Evolutionary conservation across 768 basidiomycete species (phyloP).

Genomic region (Macrolepiota fuliginosa): DNA sequence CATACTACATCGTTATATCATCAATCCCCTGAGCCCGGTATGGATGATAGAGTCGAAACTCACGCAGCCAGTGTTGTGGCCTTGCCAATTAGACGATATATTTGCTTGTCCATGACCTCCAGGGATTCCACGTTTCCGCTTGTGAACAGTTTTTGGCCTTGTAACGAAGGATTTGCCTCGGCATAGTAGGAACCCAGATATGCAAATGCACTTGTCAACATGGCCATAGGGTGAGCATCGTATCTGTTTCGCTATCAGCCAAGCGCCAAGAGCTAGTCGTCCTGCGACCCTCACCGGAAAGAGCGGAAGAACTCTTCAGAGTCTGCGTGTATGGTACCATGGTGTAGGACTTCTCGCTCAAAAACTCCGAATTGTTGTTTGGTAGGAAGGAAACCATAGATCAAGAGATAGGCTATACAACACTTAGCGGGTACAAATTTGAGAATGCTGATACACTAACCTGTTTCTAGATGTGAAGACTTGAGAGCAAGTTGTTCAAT

Average conservation of each 20-base stretch:
- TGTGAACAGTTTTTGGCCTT: conserved; percentile 83
- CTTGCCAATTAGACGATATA: conserved; percentile 85
- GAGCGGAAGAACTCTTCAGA: conserved; percentile 67
- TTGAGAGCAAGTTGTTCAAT: conserved; percentile 86
- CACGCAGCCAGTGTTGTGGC: conserved; percentile 86
- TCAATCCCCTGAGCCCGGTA: neutral
- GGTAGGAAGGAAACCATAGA: conserved; percentile 81
- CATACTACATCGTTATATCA: conserved; percentile 50
- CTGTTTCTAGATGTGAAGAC: conserved; percentile 76
- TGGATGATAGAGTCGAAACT: conserved; percentile 22
- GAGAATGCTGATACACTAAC: conserved; percentile 21
- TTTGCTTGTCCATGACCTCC: conserved; percentile 87
- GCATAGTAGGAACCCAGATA: conserved; percentile 86
- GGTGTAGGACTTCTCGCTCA: conserved; percentile 75
- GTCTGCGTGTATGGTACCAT: conserved; percentile 65
- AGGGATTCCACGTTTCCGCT: conserved; percentile 65
- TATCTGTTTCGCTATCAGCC: conserved; percentile 48
- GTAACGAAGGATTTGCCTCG: conserved; percentile 86
- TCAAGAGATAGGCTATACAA: conserved; percentile 69
- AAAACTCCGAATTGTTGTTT: conserved; percentile 59
- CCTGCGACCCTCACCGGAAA: conserved; percentile 44
- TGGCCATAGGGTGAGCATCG: conserved; percentile 92
- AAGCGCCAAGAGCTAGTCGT: neutral
- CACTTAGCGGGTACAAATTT: neutral
- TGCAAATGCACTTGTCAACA: conserved; percentile 82